Evolutionary conservation across 805 yeast species (phyloP), one percentile per base, ranked within the genome.

Genomic region (Sugiyamaella floridensis): DNA sequence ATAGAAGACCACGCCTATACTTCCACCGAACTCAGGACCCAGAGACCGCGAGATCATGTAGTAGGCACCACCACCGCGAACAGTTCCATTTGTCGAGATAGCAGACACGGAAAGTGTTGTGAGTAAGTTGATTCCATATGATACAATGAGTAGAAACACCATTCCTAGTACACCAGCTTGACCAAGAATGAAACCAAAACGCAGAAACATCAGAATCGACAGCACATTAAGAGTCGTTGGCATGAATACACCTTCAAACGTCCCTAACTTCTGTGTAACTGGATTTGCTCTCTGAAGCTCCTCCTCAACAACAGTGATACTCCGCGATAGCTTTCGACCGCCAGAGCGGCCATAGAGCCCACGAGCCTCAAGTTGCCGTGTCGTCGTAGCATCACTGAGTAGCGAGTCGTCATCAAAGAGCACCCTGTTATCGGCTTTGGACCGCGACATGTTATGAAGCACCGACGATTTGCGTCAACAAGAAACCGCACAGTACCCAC

Each of bases 21-120:
- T 86, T 2, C 99, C 99, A 26, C 99, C 99, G 69, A 93, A 93
- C 66, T 93, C 99, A 2, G 97, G 97, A 0, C 99, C 99, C 55
- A 93, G 72, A 34, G 96, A 85, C 59, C 99, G 76, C 34, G 96
- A 86, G 55, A 93, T 89, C 97, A 93, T 93, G 63, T 89, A 93
- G 66, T 93, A 93, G 0, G 98, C 97, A 47, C 99, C 99, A 14
- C 99, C 99, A 12, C 98, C 98, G 60, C 89, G 80, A 2, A 93
- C 98, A 0, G 95, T 89, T 19, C 99, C 99, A 65, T 93, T 93
- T 1, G 99, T 93, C 1, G 97, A 89, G 55, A 93, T 93, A 1
- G 99, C 99, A 51, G 96, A 86, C 54, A 93, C 83, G 18, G 96
- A 87, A 59, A 93, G 69, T 0, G 96, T 88, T 0, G 99, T 93